These are phyloP conservation scores for Aquilaria yunnanensis DNA, from an alignment of 345 rosid genomes.

Conservation along the genomic window DNA sequence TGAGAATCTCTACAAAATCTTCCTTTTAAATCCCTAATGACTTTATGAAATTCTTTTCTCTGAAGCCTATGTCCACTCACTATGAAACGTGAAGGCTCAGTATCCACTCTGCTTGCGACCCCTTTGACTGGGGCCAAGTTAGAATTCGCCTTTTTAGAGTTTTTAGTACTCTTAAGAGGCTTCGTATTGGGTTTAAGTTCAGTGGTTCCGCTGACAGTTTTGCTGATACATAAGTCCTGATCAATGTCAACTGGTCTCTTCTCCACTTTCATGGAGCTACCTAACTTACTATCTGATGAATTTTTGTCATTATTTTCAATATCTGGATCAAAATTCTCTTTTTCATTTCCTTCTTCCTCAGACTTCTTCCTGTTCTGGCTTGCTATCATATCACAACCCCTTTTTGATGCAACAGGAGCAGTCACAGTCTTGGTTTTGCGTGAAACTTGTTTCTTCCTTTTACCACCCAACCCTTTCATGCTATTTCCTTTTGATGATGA, in stretches of 20 bases:
- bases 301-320: slow-evolving; percentile 9
- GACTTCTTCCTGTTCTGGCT: slow-evolving; percentile 11
- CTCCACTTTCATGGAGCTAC: slow-evolving; percentile 19
- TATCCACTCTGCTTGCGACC: slow-evolving; percentile 17
- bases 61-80: slow-evolving; percentile 64
- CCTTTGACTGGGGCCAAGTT: slow-evolving; percentile 13
- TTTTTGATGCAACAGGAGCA: slow-evolving; percentile 18
- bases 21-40: slow-evolving; percentile 61
- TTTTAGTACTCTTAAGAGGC: slow-evolving; percentile 21
- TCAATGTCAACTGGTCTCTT: slow-evolving; percentile 25
- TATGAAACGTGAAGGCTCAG: slow-evolving; percentile 51
- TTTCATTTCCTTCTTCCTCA: slow-evolving; percentile 16
- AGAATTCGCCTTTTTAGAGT: slow-evolving; percentile 18
- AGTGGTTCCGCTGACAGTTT: slow-evolving; percentile 19
- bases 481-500: slow-evolving; percentile 15
- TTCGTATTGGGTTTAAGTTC: slow-evolving; percentile 20
- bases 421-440: slow-evolving; percentile 24
- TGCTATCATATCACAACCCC: slow-evolving; percentile 14
- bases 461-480: slow-evolving; percentile 13
- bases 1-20: slow-evolving; percentile 83
- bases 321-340: slow-evolving; percentile 14
- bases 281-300: slow-evolving; percentile 11
- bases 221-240: slow-evolving; percentile 12
- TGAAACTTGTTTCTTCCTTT: slow-evolving; percentile 23
- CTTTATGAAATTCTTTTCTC: slow-evolving; percentile 70